Percentiles rank a stretch among this genome's conserved stretches.
phyloP scores from a whole-genome alignment of 2,329 filamentous ascomycete genomes.

The Diaporthe citri region DNA sequence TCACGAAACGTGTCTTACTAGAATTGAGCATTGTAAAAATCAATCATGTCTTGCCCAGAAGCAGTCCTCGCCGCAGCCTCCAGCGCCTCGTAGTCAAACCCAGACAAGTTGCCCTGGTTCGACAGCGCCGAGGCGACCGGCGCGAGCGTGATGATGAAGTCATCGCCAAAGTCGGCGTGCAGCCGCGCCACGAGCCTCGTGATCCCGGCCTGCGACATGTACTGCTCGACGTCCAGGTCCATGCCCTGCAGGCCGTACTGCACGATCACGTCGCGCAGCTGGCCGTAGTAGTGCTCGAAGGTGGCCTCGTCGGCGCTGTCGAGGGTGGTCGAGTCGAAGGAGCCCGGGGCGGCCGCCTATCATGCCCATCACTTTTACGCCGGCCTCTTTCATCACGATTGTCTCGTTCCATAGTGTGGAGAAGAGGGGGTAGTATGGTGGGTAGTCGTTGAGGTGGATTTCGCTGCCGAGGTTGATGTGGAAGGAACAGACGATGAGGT shows the following conservation, averaged over 20 bases:
- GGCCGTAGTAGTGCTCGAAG: conserved; percentile 82
- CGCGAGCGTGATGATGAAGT: conserved; percentile 83
- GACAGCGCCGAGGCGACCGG: conserved; percentile 83
- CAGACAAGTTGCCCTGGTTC: conserved; percentile 73
- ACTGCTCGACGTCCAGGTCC: conserved; percentile 85
- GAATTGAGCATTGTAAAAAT: conserved; percentile 86
- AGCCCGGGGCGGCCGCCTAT: conserved; percentile 86
- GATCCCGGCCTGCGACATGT: conserved; percentile 75
- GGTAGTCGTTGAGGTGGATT: conserved; percentile 85
- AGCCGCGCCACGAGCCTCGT: conserved; percentile 76
- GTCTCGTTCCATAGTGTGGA: conserved; percentile 84
- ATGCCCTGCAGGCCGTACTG: conserved; percentile 74
- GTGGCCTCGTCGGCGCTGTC: conserved; percentile 64
- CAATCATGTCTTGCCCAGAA: conserved; percentile 63
- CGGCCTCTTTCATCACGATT: conserved; percentile 75
- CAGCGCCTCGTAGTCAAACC: conserved; percentile 83
- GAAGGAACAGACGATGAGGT: conserved; percentile 88
- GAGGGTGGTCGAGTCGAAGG: conserved; percentile 68
- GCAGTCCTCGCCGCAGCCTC: conserved; percentile 71
- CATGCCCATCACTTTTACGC: conserved; percentile 87
- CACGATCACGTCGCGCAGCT: conserved; percentile 75
- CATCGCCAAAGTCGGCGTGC: conserved; percentile 75
- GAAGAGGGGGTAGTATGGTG: conserved; percentile 75
- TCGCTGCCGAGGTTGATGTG: conserved; percentile 80
- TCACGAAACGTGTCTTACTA: neutral